Conservation (phyloP, 1,284 basidiomycete species). For the Tylopilus sp. region DNA sequence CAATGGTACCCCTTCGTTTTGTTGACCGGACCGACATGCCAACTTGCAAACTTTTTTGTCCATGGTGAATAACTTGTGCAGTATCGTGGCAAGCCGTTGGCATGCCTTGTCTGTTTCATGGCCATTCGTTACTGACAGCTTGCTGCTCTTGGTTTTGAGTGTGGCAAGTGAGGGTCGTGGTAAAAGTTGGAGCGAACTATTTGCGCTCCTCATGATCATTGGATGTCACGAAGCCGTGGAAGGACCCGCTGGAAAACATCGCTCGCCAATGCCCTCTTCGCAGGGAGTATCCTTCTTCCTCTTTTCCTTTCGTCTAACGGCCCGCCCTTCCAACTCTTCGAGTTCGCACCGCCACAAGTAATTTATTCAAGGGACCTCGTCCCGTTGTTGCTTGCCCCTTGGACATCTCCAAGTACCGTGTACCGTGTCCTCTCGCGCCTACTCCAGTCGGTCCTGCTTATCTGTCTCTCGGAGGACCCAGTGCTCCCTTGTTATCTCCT, state of each 20-base stretch:
- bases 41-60: too few relatives aligned
- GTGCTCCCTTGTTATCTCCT: constrained; percentile 21
- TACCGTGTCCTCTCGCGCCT: constrained; percentile 19
- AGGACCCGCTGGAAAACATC: not conserved
- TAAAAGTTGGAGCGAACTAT: not conserved
- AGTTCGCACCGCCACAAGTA: constrained; percentile 28
- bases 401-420: constrained; percentile 19
- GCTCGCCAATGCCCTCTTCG: constrained; percentile 9
- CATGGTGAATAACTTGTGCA: too few relatives aligned
- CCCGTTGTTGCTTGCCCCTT: constrained; percentile 22
- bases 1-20: too few relatives aligned
- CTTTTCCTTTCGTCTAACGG: constrained; percentile 8
- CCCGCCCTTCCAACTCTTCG: constrained; percentile 14
- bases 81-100: too few relatives aligned
- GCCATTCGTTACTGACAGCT: too few relatives aligned
- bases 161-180: not conserved
- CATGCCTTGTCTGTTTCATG: too few relatives aligned
- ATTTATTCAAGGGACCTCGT: constrained; percentile 23
- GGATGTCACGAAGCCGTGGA: too few relatives aligned
- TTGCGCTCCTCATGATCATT: too few relatives aligned
- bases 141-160: too few relatives aligned
- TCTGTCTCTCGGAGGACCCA: constrained; percentile 12
- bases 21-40: too few relatives aligned
- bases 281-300: constrained; percentile 15
- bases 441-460: constrained; percentile 18